Evolutionary conservation across 805 yeast genomes (phyloP).

Genomic region (Lachancea sp.): DNA sequence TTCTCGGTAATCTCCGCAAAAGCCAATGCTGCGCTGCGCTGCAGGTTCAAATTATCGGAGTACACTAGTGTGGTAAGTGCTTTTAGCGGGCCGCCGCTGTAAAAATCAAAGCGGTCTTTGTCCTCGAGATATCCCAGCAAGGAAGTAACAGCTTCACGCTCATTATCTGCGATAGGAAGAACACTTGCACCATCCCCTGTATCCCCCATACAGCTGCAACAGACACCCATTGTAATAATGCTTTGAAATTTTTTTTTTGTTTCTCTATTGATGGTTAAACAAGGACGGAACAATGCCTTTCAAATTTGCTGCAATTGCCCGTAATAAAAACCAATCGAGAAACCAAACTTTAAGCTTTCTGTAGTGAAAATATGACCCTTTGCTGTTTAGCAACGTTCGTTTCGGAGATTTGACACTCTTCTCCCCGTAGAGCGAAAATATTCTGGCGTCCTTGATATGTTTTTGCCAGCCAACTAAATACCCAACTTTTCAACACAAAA

Average conservation of each 20-base stretch:
- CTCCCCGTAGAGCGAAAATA: too few relatives aligned
- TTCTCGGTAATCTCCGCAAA: conserved; percentile 98
- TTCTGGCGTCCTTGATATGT: too few relatives aligned
- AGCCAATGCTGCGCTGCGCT: conserved; percentile 94
- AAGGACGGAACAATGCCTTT: neutral
- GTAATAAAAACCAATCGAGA: too few relatives aligned
- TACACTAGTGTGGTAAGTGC: conserved; percentile 90
- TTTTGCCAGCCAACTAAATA: too few relatives aligned
- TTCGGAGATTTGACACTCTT: conserved; percentile 3
- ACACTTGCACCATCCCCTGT: conserved; percentile 41
- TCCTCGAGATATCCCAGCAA: conserved; percentile 85
- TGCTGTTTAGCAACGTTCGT: conserved; percentile 10
- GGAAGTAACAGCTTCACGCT: conserved; percentile 91
- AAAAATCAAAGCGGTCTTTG: conserved; percentile 67
- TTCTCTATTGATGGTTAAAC: neutral
- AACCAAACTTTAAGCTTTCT: too few relatives aligned
- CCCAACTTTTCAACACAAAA: neutral
- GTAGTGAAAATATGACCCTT: neutral
- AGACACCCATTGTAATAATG: conserved; percentile 40
- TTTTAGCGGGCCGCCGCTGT: conserved; percentile 73
- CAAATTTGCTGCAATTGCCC: too few relatives aligned
- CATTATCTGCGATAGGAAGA: conserved; percentile 88
- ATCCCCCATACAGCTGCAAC: conserved; percentile 42
- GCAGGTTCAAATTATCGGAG: conserved; percentile 90
- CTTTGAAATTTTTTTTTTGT: neutral